Conservation (phyloP, 108 stramenopile species). For the Aurantiochytrium sp. region DNA sequence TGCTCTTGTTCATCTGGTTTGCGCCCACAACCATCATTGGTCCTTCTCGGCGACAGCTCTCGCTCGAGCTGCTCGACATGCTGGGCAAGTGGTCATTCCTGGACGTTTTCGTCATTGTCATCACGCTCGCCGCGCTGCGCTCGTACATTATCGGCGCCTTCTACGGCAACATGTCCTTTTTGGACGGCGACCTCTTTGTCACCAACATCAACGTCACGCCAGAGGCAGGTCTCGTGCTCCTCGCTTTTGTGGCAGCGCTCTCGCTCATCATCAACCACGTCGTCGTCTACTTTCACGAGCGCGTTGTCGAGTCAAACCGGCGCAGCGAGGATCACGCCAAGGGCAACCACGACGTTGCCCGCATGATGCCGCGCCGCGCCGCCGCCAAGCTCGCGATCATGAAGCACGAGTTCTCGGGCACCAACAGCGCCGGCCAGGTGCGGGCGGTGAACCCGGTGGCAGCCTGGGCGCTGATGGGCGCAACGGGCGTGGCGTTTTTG, state of each 20-base stretch:
- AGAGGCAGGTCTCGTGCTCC: not conserved
- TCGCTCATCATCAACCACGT: not conserved
- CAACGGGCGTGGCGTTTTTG: not conserved
- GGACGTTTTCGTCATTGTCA: conserved; percentile 25
- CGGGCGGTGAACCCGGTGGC: not conserved
- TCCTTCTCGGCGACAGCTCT: not conserved
- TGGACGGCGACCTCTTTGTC: not conserved
- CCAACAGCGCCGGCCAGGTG: not conserved
- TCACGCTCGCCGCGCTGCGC: not conserved
- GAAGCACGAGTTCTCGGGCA: not conserved
- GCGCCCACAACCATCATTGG: not conserved
- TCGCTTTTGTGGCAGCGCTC: not conserved
- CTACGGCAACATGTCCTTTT: not conserved
- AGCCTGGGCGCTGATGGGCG: not conserved
- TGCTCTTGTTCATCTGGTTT: not conserved
- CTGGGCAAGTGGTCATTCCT: conserved; percentile 29
- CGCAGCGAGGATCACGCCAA: not conserved
- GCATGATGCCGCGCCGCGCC: not conserved
- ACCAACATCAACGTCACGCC: not conserved
- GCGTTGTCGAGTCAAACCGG: not conserved
- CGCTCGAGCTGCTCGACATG: not conserved
- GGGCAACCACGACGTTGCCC: not conserved
- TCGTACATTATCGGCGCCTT: not conserved
- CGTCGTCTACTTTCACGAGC: not conserved
- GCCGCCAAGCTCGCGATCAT: not conserved